A percentile compares a stretch with the other conserved stretches of the same genome.
Evolutionary conservation across 2,329 filamentous ascomycete genomes (phyloP).

Genomic region (Xylariaceae sp.): DNA sequence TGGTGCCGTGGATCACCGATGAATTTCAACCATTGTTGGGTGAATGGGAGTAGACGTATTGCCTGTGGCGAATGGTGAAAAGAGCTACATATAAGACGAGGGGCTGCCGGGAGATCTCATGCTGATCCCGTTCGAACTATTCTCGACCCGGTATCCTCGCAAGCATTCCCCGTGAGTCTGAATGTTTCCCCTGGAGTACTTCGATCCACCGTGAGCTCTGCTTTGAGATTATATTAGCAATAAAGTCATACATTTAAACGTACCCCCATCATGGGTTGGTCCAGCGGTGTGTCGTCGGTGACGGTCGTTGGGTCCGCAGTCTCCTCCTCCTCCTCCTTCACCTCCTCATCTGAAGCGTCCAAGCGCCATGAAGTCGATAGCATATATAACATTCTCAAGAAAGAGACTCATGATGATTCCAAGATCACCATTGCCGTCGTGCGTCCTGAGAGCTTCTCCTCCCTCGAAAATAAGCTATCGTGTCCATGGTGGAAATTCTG

Average conservation of each 20-base stretch:
- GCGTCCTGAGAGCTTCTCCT: not conserved
- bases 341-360: not conserved
- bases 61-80: too few relatives aligned
- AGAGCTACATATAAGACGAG: too few relatives aligned
- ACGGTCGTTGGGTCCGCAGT: slow-evolving; percentile 1
- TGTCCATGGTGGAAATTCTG: slow-evolving; percentile 3
- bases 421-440: slow-evolving; percentile 1
- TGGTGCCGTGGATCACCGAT: too few relatives aligned
- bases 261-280: slow-evolving; percentile 1
- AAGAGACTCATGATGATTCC: not conserved
- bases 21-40: too few relatives aligned
- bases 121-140: too few relatives aligned
- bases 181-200: too few relatives aligned
- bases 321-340: not conserved
- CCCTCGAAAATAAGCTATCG: slow-evolving; percentile 1
- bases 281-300: slow-evolving; percentile 1
- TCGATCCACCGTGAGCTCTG: too few relatives aligned
- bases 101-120: too few relatives aligned
- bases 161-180: too few relatives aligned
- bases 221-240: too few relatives aligned
- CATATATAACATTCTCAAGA: slow-evolving; percentile 2
- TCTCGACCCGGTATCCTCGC: too few relatives aligned
- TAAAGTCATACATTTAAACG: not conserved
- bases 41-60: too few relatives aligned
- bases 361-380: slow-evolving; percentile 1